Evolutionary conservation across 192 early-diverging fungal genomes (phyloP).

Genomic region (Linnemannia exigua): DNA sequence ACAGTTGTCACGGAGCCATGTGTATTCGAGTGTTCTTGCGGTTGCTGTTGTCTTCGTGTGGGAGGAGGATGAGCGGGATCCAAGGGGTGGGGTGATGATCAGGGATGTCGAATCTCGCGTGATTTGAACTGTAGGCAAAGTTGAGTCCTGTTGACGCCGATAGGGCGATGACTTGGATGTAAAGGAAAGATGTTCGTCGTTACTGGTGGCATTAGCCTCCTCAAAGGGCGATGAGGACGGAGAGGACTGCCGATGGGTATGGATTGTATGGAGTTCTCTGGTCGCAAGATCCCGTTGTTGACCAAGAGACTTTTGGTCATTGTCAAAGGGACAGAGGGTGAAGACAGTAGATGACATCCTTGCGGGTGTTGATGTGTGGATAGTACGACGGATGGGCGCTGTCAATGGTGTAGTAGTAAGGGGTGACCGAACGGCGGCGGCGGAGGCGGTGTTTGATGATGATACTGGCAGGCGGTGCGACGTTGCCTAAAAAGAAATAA

Average conservation of each 20-base stretch:
- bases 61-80: not conserved
- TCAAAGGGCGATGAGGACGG: not conserved
- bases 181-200: not conserved
- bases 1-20: conserved; percentile 73
- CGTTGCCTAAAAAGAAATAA: not conserved
- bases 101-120: conserved; percentile 10
- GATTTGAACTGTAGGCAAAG: conserved; percentile 9
- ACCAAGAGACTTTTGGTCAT: not conserved
- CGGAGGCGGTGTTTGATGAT: not conserved
- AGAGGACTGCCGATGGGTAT: not conserved
- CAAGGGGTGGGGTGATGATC: not conserved
- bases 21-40: not conserved
- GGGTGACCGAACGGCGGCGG: not conserved
- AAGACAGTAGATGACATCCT: not conserved
- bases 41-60: not conserved
- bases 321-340: not conserved
- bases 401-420: not conserved
- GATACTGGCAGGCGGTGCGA: not conserved
- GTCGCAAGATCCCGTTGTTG: not conserved
- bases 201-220: not conserved
- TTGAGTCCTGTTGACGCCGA: not conserved
- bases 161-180: too few relatives aligned
- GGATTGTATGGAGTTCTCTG: not conserved
- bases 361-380: not conserved
- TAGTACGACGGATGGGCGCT: not conserved